phyloP scores from a whole-genome alignment of 1,139 yeast species.

The Lodderomyces parapsilosis region DNA sequence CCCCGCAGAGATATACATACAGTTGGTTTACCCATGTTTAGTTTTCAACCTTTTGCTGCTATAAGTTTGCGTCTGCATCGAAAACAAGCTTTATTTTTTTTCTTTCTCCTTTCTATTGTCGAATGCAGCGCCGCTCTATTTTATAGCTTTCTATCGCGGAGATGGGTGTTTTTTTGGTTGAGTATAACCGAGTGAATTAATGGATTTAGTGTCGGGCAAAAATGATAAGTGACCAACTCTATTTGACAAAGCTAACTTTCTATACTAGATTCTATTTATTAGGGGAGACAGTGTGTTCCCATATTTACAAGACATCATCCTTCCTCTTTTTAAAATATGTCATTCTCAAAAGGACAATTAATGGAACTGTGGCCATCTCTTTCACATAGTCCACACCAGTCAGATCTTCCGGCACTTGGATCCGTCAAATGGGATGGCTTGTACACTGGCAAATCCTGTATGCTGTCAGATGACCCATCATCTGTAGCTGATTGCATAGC shows the following conservation, averaged over 20 bases:
- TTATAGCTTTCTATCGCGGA: not conserved
- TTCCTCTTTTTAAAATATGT: slow-evolving; percentile 18
- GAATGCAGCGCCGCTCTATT: not conserved
- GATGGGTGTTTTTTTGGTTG: not conserved
- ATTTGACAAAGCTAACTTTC: not conserved
- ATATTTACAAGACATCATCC: not conserved
- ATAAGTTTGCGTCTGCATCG: not conserved
- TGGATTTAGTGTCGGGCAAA: too few species aligned
- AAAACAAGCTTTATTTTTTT: not conserved
- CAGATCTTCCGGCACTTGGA: slow-evolving; percentile 69
- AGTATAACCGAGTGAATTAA: not conserved
- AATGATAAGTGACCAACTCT: too few species aligned
- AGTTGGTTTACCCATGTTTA: slow-evolving; percentile 3
- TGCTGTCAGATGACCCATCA: not conserved
- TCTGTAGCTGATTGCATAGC: not conserved
- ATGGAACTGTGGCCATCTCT: slow-evolving; percentile 82
- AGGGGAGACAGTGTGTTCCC: too few species aligned
- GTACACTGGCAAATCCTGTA: slow-evolving; percentile 45
- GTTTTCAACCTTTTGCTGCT: not conserved
- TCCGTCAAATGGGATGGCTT: slow-evolving; percentile 52
- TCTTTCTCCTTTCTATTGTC: not conserved
- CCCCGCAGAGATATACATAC: not conserved
- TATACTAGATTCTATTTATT: too few species aligned
- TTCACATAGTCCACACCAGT: slow-evolving; percentile 95
- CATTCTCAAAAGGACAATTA: slow-evolving; percentile 84